Evolutionary conservation across 2,329 filamentous ascomycete genomes (phyloP), one percentile per base, ranked within the genome.

Genomic region (Apiospora aurea): DNA sequence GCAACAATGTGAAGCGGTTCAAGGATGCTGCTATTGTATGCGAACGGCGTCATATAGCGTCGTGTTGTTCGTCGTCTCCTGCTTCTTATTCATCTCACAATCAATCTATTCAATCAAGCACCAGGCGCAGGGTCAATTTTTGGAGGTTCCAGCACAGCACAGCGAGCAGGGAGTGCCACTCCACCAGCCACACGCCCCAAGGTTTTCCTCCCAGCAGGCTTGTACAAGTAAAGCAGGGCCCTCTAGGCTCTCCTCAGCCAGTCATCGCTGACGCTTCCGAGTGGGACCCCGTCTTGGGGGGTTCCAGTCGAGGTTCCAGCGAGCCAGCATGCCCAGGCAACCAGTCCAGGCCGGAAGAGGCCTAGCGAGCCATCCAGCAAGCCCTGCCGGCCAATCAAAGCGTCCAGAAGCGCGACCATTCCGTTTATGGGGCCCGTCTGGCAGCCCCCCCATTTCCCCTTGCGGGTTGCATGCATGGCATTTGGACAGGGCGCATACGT

Each of bases 381-480:
- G n/a, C 16, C 26, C 13, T 69, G 44, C 38, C 67, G 26, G 8
- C 67, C 67, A 69, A 69, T 69, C 67, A 69, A 38, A 49, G 16
- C n/a, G 67, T 16, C 67, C 21, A 8, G 41, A n/a, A 24, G 34
- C 18, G 8, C 57, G 34, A 64, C 53, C 38, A 61, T 69, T 47
- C 71, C 66, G 66, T 26, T 71, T 72, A 21, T 24, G 69, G 71
- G 41, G 44, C 69, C 69, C 51, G 10, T 18, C 57, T 64, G 21
- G 29, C n/a, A 66, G 34, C 29, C 26, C 64, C 64, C 47, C 67
- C 49, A 41, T 69, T 66, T 47, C 71, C 69, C 69, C 69, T 72
- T 72, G 71, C 71, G 71, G 71, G 41, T 68, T 66, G 57, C 57
- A 64, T 64, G 57, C 57, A 64, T 64, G 57, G 57, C 8, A 41